Evolutionary conservation across 169 alveolate species (phyloP).

Genomic region (Eimeria sp.): DNA sequence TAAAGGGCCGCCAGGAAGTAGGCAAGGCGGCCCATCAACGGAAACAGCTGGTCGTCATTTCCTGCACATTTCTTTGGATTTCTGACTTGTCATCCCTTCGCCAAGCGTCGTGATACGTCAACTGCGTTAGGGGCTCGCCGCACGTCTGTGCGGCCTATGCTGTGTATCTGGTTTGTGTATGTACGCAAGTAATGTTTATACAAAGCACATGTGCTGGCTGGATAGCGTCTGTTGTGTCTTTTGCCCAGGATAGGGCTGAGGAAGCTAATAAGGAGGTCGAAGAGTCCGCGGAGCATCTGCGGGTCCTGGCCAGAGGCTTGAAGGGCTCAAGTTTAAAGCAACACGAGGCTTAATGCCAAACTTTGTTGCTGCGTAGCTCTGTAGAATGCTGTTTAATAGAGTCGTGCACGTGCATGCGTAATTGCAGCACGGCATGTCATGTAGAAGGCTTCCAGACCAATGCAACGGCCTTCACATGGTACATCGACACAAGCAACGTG

Average conservation of each 20-base stretch:
- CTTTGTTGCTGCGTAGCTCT: conserved; percentile 32
- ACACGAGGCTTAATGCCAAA: conserved; percentile 21
- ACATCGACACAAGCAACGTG: neutral
- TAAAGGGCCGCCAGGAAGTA: neutral
- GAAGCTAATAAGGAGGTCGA: conserved; percentile 14
- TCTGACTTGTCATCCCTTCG: neutral
- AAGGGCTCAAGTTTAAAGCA: neutral
- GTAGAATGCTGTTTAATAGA: neutral
- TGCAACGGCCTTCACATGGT: conserved; percentile 22
- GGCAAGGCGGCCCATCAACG: neutral
- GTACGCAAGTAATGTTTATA: neutral
- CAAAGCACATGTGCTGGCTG: neutral
- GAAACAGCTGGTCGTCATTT: neutral
- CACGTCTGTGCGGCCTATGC: neutral
- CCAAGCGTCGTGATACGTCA: neutral
- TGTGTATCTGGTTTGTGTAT: neutral
- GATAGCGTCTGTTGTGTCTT: neutral
- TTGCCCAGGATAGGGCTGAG: conserved; percentile 29
- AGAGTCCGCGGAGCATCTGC: conserved; percentile 11
- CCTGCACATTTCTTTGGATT: neutral
- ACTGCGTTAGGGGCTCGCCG: neutral
- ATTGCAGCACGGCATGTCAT: conserved; percentile 28
- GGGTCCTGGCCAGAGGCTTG: conserved; percentile 8
- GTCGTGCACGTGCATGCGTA: conserved; percentile 9
- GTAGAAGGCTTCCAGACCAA: neutral